Conservation (phyloP, 1,284 basidiomycete genomes). For the Filobasidium uniguttulatum region DNA sequence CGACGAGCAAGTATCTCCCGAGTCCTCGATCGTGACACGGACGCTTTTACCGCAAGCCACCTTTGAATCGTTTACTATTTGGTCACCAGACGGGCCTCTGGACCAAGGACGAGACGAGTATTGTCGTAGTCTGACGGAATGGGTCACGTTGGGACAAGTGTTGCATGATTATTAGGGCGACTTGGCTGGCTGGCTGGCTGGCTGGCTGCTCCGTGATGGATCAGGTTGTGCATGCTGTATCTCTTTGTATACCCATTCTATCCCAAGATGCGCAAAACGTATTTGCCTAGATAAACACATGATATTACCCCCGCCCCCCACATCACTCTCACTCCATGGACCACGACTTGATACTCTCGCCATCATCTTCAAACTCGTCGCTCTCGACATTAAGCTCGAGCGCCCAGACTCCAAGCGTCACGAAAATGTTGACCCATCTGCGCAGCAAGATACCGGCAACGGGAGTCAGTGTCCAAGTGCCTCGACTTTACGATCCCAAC, state of each 20-base stretch:
- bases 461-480: background rate
- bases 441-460: background rate
- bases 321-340: constrained; percentile 33
- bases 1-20: background rate
- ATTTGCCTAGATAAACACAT: too few relatives aligned
- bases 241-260: too few relatives aligned
- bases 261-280: too few relatives aligned
- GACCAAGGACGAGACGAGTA: constrained; percentile 57
- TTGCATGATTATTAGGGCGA: constrained; percentile 13
- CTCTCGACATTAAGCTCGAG: constrained; percentile 35
- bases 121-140: constrained; percentile 49
- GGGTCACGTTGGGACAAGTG: constrained; percentile 19
- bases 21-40: constrained; percentile 23
- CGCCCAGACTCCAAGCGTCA: constrained; percentile 35
- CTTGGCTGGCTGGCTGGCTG: too few relatives aligned
- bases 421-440: constrained; percentile 35
- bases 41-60: constrained; percentile 41
- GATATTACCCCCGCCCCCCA: too few relatives aligned
- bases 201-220: too few relatives aligned
- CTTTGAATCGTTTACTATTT: constrained; percentile 52
- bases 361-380: constrained; percentile 28
- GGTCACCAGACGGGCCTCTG: constrained; percentile 56
- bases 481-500: too few relatives aligned
- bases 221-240: too few relatives aligned
- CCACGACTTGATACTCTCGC: constrained; percentile 30